Percentiles rank a stretch among this genome's conserved stretches.
phyloP scores from a whole-genome alignment of 2,329 filamentous ascomycete genomes.

The Talaromyces sp. region DNA sequence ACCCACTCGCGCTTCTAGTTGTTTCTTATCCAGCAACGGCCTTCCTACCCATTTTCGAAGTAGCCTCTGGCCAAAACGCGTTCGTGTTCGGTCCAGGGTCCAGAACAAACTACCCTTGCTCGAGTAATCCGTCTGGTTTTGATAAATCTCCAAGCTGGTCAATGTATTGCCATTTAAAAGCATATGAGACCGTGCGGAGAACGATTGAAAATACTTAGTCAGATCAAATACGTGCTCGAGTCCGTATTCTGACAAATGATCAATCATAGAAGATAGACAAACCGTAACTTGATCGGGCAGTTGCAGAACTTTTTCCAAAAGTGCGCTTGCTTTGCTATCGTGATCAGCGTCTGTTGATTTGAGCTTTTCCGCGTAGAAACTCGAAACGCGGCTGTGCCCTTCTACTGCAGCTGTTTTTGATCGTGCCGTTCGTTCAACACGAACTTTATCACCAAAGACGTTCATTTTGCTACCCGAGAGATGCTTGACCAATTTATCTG shows the following conservation, averaged over 20 bases:
- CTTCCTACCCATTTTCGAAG: conserved; percentile 93
- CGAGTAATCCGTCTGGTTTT: conserved; percentile 83
- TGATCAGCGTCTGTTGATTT: conserved; percentile 56
- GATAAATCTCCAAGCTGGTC: conserved; percentile 90
- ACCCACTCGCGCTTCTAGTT: conserved; percentile 72
- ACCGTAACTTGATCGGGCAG: conserved; percentile 83
- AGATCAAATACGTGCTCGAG: conserved; percentile 93
- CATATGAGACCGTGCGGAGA: conserved; percentile 93
- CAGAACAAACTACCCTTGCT: conserved; percentile 90
- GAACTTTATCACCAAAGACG: conserved; percentile 84
- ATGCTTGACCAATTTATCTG: conserved; percentile 87
- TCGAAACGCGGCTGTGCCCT: conserved; percentile 81
- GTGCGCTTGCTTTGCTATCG: conserved; percentile 57
- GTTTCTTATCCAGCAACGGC: conserved; percentile 72
- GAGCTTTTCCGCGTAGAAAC: conserved; percentile 86
- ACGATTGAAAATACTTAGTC: conserved; percentile 95
- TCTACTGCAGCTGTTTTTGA: conserved; percentile 78
- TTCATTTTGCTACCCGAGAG: conserved; percentile 86
- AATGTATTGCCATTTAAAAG: conserved; percentile 91
- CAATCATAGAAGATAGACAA: conserved; percentile 95
- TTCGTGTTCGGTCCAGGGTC: conserved; percentile 89
- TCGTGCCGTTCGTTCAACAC: conserved; percentile 75
- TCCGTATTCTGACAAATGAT: conserved; percentile 84
- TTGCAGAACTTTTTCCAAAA: conserved; percentile 82
- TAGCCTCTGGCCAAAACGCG: conserved; percentile 80